These are phyloP conservation scores for Corynascus novoguineensis DNA, from an alignment of 495 filamentous ascomycete genomes.

Conservation along the genomic window DNA sequence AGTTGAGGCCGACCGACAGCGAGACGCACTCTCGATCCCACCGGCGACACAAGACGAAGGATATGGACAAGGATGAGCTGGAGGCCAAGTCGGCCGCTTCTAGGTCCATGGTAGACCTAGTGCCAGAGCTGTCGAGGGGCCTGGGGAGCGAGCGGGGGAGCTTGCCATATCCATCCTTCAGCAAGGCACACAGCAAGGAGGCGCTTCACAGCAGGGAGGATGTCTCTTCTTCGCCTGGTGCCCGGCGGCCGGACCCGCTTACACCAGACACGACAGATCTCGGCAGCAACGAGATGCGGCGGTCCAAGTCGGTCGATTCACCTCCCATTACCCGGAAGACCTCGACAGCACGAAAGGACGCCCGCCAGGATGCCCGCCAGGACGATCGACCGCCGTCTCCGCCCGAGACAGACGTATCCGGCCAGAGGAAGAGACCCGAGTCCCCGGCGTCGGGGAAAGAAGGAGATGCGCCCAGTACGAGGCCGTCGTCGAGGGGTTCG, in stretches of 20 bases:
- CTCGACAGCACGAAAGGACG: constrained; percentile 29
- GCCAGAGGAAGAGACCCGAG: constrained; percentile 37
- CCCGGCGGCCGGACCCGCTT: constrained; percentile 49
- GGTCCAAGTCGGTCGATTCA: constrained; percentile 36
- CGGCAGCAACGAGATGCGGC: constrained; percentile 45
- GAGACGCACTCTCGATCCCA: constrained; percentile 35
- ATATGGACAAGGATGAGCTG: constrained; percentile 36
- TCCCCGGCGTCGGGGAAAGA: constrained; percentile 32
- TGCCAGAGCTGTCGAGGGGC: constrained; percentile 45
- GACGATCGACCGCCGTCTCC: constrained; percentile 49
- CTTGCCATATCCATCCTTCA: constrained; percentile 79
- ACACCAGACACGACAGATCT: constrained; percentile 79
- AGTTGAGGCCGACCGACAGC: constrained; percentile 34
- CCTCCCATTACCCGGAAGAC: constrained; percentile 21
- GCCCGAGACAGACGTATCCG: constrained; percentile 51
- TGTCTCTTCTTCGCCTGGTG: constrained; percentile 28
- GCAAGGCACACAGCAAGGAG: constrained; percentile 86
- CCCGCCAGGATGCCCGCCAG: constrained; percentile 34
- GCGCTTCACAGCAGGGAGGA: constrained; percentile 59
- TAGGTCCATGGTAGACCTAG: constrained; percentile 42
- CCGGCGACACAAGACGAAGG: constrained; percentile 37
- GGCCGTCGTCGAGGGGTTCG: constrained; percentile 36
- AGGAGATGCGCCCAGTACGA: constrained; percentile 27
- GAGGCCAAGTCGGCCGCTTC: constrained; percentile 25
- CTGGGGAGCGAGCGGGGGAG: constrained; percentile 47